These are phyloP conservation scores for Penicillium verhagenii DNA, from an alignment of 495 filamentous ascomycete species.

Conservation along the genomic window DNA sequence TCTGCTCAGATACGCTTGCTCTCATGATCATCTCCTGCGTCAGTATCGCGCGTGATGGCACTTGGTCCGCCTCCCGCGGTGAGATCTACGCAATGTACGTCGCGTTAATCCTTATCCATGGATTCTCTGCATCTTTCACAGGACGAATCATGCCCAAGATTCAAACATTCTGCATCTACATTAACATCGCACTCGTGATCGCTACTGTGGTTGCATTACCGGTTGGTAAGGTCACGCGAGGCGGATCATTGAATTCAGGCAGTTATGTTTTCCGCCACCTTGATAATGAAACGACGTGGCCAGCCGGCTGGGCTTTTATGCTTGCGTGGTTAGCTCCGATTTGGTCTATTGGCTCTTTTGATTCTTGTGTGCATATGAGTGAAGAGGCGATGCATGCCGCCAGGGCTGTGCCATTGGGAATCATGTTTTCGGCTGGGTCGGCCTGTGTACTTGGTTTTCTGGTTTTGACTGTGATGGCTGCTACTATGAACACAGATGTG, in stretches of 20 bases:
- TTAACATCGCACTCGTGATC: constrained; percentile 62
- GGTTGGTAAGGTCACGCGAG: constrained; percentile 46
- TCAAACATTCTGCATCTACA: constrained; percentile 60
- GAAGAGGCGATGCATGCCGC: constrained; percentile 64
- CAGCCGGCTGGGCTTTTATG: constrained; percentile 63
- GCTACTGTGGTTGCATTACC: constrained; percentile 66
- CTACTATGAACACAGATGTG: constrained; percentile 38
- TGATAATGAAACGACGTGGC: constrained; percentile 60
- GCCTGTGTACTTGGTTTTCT: constrained; percentile 52
- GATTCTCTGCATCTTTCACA: constrained; percentile 48
- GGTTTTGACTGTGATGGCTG: constrained; percentile 46
- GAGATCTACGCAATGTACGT: constrained; percentile 63
- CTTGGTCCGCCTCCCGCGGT: constrained; percentile 59
- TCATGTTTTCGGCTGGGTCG: constrained; percentile 43
- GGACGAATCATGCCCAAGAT: constrained; percentile 63
- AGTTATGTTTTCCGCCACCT: constrained; percentile 37
- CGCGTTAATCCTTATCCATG: constrained; percentile 57
- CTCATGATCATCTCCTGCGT: constrained; percentile 55
- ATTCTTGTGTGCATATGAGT: constrained; percentile 58
- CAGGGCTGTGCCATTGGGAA: constrained; percentile 60
- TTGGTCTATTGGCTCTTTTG: constrained; percentile 61
- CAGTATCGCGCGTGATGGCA: constrained; percentile 59
- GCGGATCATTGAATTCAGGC: constrained; percentile 34
- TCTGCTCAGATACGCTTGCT: constrained; percentile 43
- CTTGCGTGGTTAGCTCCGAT: constrained; percentile 64